A percentile compares a stretch with the other conserved stretches of the same genome.
Conservation (phyloP, 768 basidiomycete species). For the Mycena epipterygia region DNA sequence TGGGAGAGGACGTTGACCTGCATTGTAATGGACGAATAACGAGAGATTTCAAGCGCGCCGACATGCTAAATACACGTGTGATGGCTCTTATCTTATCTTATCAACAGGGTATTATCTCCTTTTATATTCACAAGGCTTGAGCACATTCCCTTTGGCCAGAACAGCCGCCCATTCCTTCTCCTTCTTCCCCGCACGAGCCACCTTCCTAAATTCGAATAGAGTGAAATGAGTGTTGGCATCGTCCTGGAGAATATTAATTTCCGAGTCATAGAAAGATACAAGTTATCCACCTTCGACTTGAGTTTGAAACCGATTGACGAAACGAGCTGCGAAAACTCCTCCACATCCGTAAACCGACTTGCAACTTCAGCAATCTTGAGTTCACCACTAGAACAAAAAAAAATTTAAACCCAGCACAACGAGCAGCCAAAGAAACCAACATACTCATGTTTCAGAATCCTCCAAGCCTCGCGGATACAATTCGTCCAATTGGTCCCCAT, state of each 20-base stretch:
- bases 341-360: constrained; percentile 80
- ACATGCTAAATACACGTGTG: constrained; percentile 6
- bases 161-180: constrained; percentile 75
- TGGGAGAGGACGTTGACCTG: constrained; percentile 72
- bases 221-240: constrained; percentile 88
- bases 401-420: not conserved
- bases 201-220: constrained; percentile 84
- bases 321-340: constrained; percentile 76
- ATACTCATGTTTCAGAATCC: constrained; percentile 87
- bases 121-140: constrained; percentile 96
- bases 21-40: not conserved
- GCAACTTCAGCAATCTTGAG: constrained; percentile 92
- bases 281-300: constrained; percentile 68
- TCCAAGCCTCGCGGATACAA: constrained; percentile 90
- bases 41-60: not conserved
- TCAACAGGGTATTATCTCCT: constrained; percentile 65
- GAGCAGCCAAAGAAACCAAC: constrained; percentile 39
- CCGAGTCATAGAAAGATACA: not conserved
- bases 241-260: constrained; percentile 63
- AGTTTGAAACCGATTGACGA: constrained; percentile 80
- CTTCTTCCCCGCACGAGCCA: constrained; percentile 57
- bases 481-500: constrained; percentile 99
- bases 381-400: constrained; percentile 68
- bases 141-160: constrained; percentile 63
- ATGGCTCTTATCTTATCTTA: constrained; percentile 25